Conservation (phyloP, 805 yeast genomes). For the Lachancea fermentati region DNA sequence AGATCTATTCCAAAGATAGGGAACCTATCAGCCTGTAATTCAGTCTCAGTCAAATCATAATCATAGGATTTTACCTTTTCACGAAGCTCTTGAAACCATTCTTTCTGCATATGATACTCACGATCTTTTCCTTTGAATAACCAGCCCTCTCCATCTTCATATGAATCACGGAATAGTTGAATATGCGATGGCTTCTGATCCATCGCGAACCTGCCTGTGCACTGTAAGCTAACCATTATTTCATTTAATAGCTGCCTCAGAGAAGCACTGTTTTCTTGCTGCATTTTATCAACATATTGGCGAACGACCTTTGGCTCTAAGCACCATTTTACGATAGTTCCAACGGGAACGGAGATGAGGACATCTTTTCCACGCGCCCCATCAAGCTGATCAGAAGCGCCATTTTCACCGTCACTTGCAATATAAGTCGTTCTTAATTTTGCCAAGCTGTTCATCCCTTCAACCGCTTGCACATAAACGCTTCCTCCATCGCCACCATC, state of each 20-base stretch:
- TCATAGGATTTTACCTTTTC: constrained; percentile 64
- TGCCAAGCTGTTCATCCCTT: constrained; percentile 65
- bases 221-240: constrained; percentile 27
- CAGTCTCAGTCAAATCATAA: constrained; percentile 48
- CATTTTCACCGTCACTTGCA: constrained; percentile 69
- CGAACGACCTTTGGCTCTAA: constrained; percentile 57
- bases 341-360: constrained; percentile 82
- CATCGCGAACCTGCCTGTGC: constrained; percentile 29
- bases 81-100: constrained; percentile 61
- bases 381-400: constrained; percentile 71
- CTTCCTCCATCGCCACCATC: constrained; percentile 96
- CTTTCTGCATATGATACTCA: constrained; percentile 58
- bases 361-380: constrained; percentile 83
- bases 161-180: constrained; percentile 61
- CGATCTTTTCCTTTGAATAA: constrained; percentile 71
- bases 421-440: constrained; percentile 58
- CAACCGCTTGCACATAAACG: constrained; percentile 75
- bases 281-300: constrained; percentile 22
- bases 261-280: constrained; percentile 16
- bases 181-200: constrained; percentile 38
- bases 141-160: constrained; percentile 81
- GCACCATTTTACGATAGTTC: constrained; percentile 82
- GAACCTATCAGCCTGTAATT: constrained; percentile 57
- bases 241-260: constrained; percentile 21
- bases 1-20: constrained; percentile 83